Evolutionary conservation across 2,329 filamentous ascomycete genomes (phyloP).

Genomic region (Cyphellophora europaea): DNA sequence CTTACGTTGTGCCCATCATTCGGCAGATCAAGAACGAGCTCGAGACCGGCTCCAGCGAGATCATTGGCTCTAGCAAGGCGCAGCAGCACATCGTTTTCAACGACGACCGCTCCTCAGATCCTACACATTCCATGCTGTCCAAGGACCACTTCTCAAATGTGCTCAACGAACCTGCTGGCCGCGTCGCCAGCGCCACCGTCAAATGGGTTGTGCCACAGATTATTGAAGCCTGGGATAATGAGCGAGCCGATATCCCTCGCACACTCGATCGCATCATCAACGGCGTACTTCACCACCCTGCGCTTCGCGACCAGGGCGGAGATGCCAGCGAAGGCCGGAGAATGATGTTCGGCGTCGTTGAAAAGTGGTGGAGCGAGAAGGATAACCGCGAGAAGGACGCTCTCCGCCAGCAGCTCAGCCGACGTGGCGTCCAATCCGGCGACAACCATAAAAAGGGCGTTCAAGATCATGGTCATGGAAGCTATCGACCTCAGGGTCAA

Average conservation of each 20-base stretch:
- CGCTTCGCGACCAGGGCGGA: constrained; percentile 59
- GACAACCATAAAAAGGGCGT: constrained; percentile 83
- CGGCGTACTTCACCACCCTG: constrained; percentile 82
- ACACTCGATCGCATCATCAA: constrained; percentile 67
- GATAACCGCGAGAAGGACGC: constrained; percentile 52
- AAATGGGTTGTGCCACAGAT: constrained; percentile 83
- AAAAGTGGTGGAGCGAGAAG: constrained; percentile 73
- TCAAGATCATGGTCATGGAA: constrained; percentile 76
- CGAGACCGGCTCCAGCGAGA: constrained; percentile 72
- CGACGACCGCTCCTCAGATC: constrained; percentile 66
- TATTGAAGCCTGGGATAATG: constrained; percentile 79
- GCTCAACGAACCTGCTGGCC: constrained; percentile 80
- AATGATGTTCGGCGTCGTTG: constrained; percentile 69
- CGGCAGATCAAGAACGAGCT: constrained; percentile 80
- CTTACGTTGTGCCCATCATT: constrained; percentile 78
- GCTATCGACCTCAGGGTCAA: constrained; percentile 70
- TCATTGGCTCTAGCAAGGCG: constrained; percentile 73
- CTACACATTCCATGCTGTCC: constrained; percentile 90
- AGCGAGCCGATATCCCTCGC: constrained; percentile 57
- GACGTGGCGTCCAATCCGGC: constrained; percentile 65
- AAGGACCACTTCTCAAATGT: constrained; percentile 93
- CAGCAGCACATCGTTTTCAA: constrained; percentile 83
- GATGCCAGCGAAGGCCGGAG: constrained; percentile 63
- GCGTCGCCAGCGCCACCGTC: constrained; percentile 67
- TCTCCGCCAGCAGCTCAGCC: constrained; percentile 65